phyloP scores from a whole-genome alignment of 1,284 basidiomycete species.

The Caloboletus firmus region DNA sequence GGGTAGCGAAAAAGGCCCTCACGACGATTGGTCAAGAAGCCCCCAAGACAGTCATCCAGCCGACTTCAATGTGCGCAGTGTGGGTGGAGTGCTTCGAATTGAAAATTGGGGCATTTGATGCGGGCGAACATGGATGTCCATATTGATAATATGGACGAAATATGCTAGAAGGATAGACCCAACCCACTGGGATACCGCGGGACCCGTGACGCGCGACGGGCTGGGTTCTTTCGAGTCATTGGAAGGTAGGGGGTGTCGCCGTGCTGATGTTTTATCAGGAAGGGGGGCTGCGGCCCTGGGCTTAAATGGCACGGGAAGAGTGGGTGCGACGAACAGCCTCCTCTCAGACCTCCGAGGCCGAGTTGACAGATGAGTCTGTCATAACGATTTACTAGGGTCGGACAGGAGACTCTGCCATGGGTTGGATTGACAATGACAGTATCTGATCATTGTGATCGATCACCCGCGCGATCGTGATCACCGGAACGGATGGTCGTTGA shows the following conservation, averaged over 20 bases:
- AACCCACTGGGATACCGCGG: slow-evolving; percentile 26
- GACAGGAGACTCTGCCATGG: slow-evolving; percentile 6
- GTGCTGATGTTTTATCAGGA: slow-evolving; percentile 21
- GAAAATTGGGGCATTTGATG: slow-evolving; percentile 31
- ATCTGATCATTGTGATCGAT: slow-evolving; percentile 37
- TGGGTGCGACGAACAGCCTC: slow-evolving; percentile 21
- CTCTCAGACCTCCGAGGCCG: slow-evolving; percentile 18
- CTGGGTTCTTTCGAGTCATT: slow-evolving; percentile 14
- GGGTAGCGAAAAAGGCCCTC: slow-evolving; percentile 15
- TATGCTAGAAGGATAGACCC: slow-evolving; percentile 4
- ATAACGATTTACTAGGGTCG: neutral
- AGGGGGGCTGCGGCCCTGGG: slow-evolving; percentile 26
- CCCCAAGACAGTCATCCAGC: slow-evolving; percentile 5
- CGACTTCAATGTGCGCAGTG: slow-evolving; percentile 14
- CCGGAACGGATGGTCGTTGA: slow-evolving; percentile 27
- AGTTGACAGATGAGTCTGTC: neutral
- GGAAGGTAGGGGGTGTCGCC: slow-evolving; percentile 9
- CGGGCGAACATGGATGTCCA: slow-evolving; percentile 17
- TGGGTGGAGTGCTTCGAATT: slow-evolving; percentile 32
- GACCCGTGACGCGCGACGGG: slow-evolving; percentile 6
- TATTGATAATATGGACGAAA: slow-evolving; percentile 21
- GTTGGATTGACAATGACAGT: slow-evolving; percentile 21
- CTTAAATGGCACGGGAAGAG: slow-evolving; percentile 3
- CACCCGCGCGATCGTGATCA: slow-evolving; percentile 36
- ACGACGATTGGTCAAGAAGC: slow-evolving; percentile 28